Base-by-base conservation (phyloP, 2,329 filamentous ascomycete genomes). In the Bipolaris gigantea region DNA sequence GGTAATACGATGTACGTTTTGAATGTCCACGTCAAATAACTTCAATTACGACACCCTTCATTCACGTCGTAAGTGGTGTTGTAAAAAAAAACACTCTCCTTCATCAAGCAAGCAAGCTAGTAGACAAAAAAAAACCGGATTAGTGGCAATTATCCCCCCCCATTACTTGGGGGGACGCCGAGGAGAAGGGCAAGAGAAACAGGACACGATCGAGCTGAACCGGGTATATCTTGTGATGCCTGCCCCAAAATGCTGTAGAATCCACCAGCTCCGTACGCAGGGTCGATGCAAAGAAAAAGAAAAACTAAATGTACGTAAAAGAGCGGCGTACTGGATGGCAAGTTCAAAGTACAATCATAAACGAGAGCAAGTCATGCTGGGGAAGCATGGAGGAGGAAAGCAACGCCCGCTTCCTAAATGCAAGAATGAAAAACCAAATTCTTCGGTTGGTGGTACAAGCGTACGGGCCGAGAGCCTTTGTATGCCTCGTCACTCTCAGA, bases 181-280 rank as follows among this genome's bases (percentile, higher is more conserved):
- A 6, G 15, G 36, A 33, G 21, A 48, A 18, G 27, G 34, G 30
- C 5, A 33, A 34, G 21, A 48, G 38, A 16, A 50, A 50, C 40
- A 54, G 51, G 46, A 50, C 40, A 45, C 51, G 40, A 54, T 54
- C 46, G 51, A 48, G 34, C 48, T 51, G 45, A 52, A 49, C 50
- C 45, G 52, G 52, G 52, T 55, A 55, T 55, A 50, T 55, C 51
- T 55, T 54, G 46, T 48, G 36, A 53, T 53, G 51, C 48, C 47
- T 54, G 51, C 35, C 35, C 46, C 30, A 48, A 53, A 53, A 52
- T 47, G 43, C 42, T 52, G 32, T 53, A 48, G 15, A 48, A 42
- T 33, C 51, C 46, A 45, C 51, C 40, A 50, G 51, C 47, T 50
- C 51, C 51, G 41, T 53, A 43, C 47, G 51, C 44, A 38, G 25